Percentiles rank a stretch among this genome's conserved stretches.
Evolutionary conservation across 1,139 yeast genomes (phyloP).

Genomic region (Pichia sp.): DNA sequence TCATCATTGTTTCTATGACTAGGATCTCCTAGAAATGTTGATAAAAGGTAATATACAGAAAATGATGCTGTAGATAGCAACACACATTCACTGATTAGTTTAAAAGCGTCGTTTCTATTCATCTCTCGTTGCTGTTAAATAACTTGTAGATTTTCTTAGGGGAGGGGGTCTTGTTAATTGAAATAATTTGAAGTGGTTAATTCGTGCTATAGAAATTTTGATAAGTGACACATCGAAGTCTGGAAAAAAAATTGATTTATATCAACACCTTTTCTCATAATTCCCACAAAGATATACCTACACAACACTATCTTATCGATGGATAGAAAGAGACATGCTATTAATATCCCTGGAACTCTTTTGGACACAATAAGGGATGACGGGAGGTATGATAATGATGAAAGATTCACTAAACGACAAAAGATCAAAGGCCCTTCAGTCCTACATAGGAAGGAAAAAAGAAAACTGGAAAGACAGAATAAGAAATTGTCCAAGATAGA

Average conservation of each 20-base stretch:
- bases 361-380: conserved; percentile 53
- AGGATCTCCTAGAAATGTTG: conserved; percentile 15
- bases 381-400: conserved; percentile 35
- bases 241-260: no score
- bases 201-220: no score
- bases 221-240: no score
- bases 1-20: conserved; percentile 15
- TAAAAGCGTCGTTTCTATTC: conserved; percentile 16
- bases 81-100: conserved; percentile 16
- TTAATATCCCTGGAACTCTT: conserved; percentile 59
- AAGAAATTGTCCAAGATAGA: conserved; percentile 37
- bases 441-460: conserved; percentile 45
- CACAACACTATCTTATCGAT: not conserved
- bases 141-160: no score
- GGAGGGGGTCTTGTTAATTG: no score
- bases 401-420: conserved; percentile 26
- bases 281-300: no score
- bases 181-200: no score
- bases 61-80: conserved; percentile 16
- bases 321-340: conserved; percentile 33
- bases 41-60: conserved; percentile 14
- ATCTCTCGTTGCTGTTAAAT: not conserved
- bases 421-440: conserved; percentile 29
- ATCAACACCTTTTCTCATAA: no score
- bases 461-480: conserved; percentile 46